Evolutionary conservation across 176 grass and related monocot species (phyloP), one percentile per base, ranked within the genome.

Genomic region (Eleusine coracana): DNA sequence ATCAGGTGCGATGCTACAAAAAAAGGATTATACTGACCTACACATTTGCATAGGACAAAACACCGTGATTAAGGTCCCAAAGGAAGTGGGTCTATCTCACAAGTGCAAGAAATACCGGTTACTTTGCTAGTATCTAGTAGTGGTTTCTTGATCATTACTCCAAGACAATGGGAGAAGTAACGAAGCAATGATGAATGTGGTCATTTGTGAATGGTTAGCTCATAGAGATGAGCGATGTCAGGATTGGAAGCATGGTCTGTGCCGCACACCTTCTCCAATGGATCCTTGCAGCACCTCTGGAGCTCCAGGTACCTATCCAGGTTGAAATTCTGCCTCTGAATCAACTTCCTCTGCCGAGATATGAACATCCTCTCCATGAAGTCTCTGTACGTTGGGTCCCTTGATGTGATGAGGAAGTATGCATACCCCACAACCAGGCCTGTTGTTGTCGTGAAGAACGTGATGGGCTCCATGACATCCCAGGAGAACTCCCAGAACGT

Each of bases 401-500:
- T 96, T 34, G 93, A 90, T 29, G 97, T 99, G n/a, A 94, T 88
- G 51, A 99, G 89, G 86, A 99, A 99, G 78, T 99, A 99, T 0
- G 83, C 89, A 6, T 96, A 99, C 8, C 97, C 97, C 6, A 92
- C 73, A 13, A 99, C 80, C 48, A 99, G 86, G 59, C 93, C 91
- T 12, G 85, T 86, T 1, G 93, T 90, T 6, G 97, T 96, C 9
- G 87, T 78, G 83, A 99, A 99, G 90, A 96, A 99, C 2, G 97
- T 91, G 64, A 99, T 94, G 3, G 97, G 97, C 75, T 99, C 97
- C 97, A 99, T 99, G 59, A 99, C 97, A 10, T 99, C 97, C 97
- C 97, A 99, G 0, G 97, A 99, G 89, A 96, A 94, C 54, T 99
- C 97, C 97, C 97, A 99, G 89, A 99, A 99, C 11, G 97, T 99